Percentiles rank a stretch among this genome's conserved stretches.
Evolutionary conservation across 345 rosid species (phyloP).

Genomic region (Aethionema arabicum): DNA sequence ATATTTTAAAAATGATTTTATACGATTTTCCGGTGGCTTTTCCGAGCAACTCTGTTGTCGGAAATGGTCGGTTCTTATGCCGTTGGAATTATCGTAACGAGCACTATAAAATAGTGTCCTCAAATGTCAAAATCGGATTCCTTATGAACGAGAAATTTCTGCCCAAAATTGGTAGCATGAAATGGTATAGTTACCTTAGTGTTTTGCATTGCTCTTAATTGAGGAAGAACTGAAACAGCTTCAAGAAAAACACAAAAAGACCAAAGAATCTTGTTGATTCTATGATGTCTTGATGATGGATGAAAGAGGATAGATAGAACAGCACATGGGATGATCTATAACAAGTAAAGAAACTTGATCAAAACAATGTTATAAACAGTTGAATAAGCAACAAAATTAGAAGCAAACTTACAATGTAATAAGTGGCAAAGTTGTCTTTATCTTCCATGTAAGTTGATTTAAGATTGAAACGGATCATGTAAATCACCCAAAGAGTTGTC

Average conservation of each 20-base stretch:
- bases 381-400: constrained; percentile 1
- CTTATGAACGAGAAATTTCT: too few species aligned
- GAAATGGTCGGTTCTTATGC: too few species aligned
- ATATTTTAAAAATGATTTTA: too few species aligned
- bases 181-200: constrained; percentile 54
- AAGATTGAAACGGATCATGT: constrained; percentile 82
- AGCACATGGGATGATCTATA: constrained; percentile 77
- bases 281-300: constrained; percentile 70
- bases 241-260: constrained; percentile 94
- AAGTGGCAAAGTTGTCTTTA: constrained; percentile 74
- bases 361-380: neutral
- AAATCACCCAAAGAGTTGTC: constrained; percentile 88
- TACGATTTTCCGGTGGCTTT: too few species aligned
- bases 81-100: too few species aligned
- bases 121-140: too few species aligned
- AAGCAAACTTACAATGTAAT: constrained; percentile 58
- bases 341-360: neutral
- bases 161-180: too few species aligned
- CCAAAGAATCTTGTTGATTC: constrained; percentile 70
- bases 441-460: constrained; percentile 80
- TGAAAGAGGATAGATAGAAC: constrained; percentile 62
- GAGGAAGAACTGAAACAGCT: constrained; percentile 89
- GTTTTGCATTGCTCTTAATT: constrained; percentile 86
- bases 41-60: too few species aligned
- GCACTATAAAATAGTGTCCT: too few species aligned